Conservation (phyloP, 73 alveolate species). For the Paramecium bursaria region DNA sequence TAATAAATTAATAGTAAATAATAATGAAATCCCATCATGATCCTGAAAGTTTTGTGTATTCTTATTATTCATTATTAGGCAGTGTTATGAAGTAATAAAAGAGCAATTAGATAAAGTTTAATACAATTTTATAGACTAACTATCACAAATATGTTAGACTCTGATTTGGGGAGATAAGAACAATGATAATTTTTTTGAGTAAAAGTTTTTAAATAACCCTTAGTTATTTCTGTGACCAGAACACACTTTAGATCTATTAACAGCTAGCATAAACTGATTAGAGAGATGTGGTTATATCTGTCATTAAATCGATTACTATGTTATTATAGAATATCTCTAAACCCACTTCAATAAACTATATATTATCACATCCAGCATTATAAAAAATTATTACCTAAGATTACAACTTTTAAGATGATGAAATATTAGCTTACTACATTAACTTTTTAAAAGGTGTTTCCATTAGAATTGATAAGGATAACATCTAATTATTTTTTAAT, state of each 20-base stretch:
- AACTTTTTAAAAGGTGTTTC: constrained; percentile 40
- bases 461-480: constrained; percentile 3
- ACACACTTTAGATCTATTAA: neutral
- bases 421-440: constrained; percentile 38
- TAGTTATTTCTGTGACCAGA: neutral
- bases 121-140: too few relatives aligned
- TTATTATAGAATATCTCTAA: constrained; percentile 7
- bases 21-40: too few relatives aligned
- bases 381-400: constrained; percentile 13
- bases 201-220: too few relatives aligned
- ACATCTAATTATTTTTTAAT: neutral
- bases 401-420: constrained; percentile 48
- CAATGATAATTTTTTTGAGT: too few relatives aligned
- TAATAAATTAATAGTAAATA: too few relatives aligned
- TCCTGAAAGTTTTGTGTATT: too few relatives aligned
- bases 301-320: constrained; percentile 41
- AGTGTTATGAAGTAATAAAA: too few relatives aligned
- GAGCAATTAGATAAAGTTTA: too few relatives aligned
- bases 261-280: neutral
- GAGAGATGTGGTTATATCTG: constrained; percentile 48
- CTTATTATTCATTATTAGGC: too few relatives aligned
- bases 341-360: constrained; percentile 15
- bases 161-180: too few relatives aligned
- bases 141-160: too few relatives aligned
- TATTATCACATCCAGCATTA: constrained; percentile 37